A percentile compares a stretch with the other conserved stretches of the same genome.
Conservation (phyloP, 2,329 filamentous ascomycete species). For the Bipolaris cookei region DNA sequence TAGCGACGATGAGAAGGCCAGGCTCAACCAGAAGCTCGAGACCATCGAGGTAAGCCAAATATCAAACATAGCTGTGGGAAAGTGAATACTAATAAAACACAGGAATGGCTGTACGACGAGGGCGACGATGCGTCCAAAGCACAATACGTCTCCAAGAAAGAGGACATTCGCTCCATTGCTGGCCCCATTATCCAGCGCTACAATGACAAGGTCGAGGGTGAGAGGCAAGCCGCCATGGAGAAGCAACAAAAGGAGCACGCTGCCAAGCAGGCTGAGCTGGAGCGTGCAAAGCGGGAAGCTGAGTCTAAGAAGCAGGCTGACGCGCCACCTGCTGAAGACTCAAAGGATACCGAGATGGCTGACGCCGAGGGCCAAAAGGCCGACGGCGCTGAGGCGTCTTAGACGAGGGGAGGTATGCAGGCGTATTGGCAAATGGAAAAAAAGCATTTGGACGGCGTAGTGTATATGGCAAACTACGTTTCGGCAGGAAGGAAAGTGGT, state of each 20-base stretch:
- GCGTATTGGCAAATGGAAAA: conserved; percentile 21
- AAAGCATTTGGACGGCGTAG: conserved; percentile 31
- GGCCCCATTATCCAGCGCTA: conserved; percentile 93
- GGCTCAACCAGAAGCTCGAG: conserved; percentile 82
- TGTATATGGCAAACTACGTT: conserved; percentile 12
- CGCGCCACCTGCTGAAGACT: conserved; percentile 43
- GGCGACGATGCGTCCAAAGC: conserved; percentile 94
- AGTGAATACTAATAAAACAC: conserved; percentile 23
- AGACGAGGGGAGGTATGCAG: conserved; percentile 11
- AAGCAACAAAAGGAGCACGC: conserved; percentile 69
- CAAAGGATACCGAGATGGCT: conserved; percentile 64
- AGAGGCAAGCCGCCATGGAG: conserved; percentile 74
- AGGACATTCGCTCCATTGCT: conserved; percentile 89
- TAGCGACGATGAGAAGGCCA: conserved; percentile 89
- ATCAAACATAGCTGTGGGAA: too few species aligned
- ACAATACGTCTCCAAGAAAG: conserved; percentile 91
- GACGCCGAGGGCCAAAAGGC: conserved; percentile 58
- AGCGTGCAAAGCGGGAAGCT: conserved; percentile 79
- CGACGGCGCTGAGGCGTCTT: conserved; percentile 47
- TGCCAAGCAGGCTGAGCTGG: conserved; percentile 69
- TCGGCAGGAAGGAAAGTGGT: conserved; percentile 11
- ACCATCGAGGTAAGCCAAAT: conserved; percentile 87
- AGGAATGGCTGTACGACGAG: conserved; percentile 99
- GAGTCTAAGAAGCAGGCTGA: conserved; percentile 66
- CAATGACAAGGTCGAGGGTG: conserved; percentile 90